A percentile compares a stretch with the other conserved stretches of the same genome.
These are phyloP conservation scores for Physcomitrellopsis africana DNA, from an alignment of 225 moss, liverwort and hornwort species.

Conservation along the genomic window DNA sequence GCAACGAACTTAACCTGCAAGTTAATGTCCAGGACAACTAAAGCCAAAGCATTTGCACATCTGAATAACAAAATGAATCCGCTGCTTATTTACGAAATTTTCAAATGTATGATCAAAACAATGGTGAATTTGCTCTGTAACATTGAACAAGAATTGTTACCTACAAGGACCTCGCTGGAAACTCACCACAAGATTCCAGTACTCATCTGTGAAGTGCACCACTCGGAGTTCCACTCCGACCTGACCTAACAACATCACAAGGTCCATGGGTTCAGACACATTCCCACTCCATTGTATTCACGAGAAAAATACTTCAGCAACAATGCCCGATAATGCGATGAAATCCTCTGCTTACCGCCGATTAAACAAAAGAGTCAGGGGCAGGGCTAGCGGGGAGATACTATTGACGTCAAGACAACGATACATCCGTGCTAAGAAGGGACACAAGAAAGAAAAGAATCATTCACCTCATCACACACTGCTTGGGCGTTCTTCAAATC, in stretches of 20 bases:
- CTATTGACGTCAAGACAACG: slow-evolving; percentile 9
- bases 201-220: slow-evolving; percentile 90
- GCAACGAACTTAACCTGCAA: slow-evolving; percentile 13
- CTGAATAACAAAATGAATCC: slow-evolving; percentile 2
- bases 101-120: neutral
- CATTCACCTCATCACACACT: slow-evolving; percentile 79
- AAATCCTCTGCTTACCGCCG: neutral
- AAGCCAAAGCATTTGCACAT: slow-evolving; percentile 12
- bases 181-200: slow-evolving; percentile 86
- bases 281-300: slow-evolving; percentile 3
- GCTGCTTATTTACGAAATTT: neutral
- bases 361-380: slow-evolving; percentile 2
- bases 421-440: slow-evolving; percentile 5
- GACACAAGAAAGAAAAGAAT: slow-evolving; percentile 17
- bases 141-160: neutral
- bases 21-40: slow-evolving; percentile 14
- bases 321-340: slow-evolving; percentile 12
- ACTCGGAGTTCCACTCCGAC: slow-evolving; percentile 86
- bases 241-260: slow-evolving; percentile 45
- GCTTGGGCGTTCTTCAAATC: slow-evolving; percentile 84
- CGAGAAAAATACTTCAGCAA: slow-evolving; percentile 12
- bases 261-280: slow-evolving; percentile 22
- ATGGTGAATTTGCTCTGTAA: slow-evolving; percentile 6
- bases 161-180: slow-evolving; percentile 6
- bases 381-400: slow-evolving; percentile 2